Conservation (phyloP, 352 stramenopile genomes). For the Phytophthora pseudosyringae region DNA sequence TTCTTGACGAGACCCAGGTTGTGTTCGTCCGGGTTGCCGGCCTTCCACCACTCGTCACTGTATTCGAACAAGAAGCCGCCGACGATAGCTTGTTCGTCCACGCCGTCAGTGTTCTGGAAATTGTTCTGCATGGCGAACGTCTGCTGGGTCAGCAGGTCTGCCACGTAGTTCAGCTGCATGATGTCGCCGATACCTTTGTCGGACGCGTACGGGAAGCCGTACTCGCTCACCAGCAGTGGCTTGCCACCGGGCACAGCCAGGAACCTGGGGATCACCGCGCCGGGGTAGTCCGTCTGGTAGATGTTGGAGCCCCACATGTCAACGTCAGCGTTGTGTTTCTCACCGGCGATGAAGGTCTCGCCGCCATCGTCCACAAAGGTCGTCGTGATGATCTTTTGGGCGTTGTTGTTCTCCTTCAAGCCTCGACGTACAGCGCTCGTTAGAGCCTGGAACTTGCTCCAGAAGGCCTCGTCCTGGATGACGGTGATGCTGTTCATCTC, state of each 20-base stretch:
- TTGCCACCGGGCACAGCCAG: conserved; percentile 48
- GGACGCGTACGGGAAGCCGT: conserved; percentile 65
- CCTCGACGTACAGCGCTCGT: conserved; percentile 58
- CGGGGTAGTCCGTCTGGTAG: conserved; percentile 70
- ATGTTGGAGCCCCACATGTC: conserved; percentile 80
- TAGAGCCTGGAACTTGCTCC: conserved; percentile 64
- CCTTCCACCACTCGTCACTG: conserved; percentile 83
- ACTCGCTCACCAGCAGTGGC: conserved; percentile 67
- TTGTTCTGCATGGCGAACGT: conserved; percentile 64
- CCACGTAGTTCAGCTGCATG: conserved; percentile 52
- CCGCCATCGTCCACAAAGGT: conserved; percentile 76
- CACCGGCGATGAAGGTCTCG: conserved; percentile 50
- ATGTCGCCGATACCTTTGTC: conserved; percentile 49
- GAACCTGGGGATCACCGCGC: conserved; percentile 61
- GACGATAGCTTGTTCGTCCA: conserved; percentile 60
- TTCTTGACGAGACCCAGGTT: conserved; percentile 57
- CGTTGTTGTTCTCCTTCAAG: conserved; percentile 47
- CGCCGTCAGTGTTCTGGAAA: conserved; percentile 49
- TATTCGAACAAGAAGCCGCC: conserved; percentile 82
- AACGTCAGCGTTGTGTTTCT: conserved; percentile 55
- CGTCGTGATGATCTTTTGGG: conserved; percentile 81
- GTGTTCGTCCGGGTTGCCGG: conserved; percentile 55
- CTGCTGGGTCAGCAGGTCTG: conserved; percentile 50
- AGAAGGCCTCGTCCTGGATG: conserved; percentile 58
- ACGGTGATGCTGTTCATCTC: conserved; percentile 80